Base-by-base conservation (phyloP, 495 filamentous ascomycete genomes). In the Venustampulla echinocandica region DNA sequence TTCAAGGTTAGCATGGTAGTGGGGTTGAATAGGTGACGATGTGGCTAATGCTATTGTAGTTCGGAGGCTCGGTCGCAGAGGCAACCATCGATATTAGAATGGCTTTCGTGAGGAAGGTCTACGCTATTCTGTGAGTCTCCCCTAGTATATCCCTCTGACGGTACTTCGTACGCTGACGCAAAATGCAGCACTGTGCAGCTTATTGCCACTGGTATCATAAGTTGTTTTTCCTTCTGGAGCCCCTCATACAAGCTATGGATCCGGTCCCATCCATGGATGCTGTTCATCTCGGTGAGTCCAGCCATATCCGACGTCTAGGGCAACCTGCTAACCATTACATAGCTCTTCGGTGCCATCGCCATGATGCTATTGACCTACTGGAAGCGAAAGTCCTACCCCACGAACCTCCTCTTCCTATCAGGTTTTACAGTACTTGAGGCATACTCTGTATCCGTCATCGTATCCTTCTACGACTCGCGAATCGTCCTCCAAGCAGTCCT, bases 361-460 rank as follows among this genome's bases (percentile, higher is more conserved):
- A 50, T 51, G 22, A 48, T 54, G 46, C 63, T 85, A 49, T 74
- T 93, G 22, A 97, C 92, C 35, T 97, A 79, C 73, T 99, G 92
- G 92, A 97, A 98, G 69, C 83, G 90, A 59, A 92, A 96, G 63
- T 90, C 84, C 1, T 99, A 99, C 67, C 92, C 92, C 0, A 82
- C 82, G 25, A 99, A 99, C 64, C 75, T 99, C 0, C 68, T 95
- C 36, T 97, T 97, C 77, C 79, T 99, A 23, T 74, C 82, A 32
- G 86, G 74, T 22, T 99, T 99, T 75, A 99, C 92, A 2, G 69
- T 86, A 0, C 65, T 95, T 21, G 92, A 99, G 66, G 90, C 90
- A 23, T 99, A 99, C 74, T 79, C 82, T 43, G 83, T 99, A 67
- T 84, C 80, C 47, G 88, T 97, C 49, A 82, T 92, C 52, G 86